These are phyloP conservation scores for Rhinocladiella similis DNA, from an alignment of 2,329 filamentous ascomycete species.

Conservation along the genomic window DNA sequence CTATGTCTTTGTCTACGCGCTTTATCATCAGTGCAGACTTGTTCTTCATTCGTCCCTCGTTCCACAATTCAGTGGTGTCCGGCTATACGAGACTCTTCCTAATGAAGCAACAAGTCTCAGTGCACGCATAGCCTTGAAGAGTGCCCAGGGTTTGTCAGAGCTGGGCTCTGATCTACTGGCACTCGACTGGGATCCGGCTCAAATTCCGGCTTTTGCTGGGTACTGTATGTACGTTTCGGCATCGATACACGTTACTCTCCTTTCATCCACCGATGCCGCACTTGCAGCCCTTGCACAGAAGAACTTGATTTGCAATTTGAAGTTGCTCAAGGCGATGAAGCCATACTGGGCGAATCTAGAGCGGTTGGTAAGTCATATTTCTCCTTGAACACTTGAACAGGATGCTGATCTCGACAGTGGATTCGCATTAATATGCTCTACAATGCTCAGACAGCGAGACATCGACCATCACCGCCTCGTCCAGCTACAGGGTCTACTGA, in stretches of 20 bases:
- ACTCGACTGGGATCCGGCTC: conserved; percentile 12
- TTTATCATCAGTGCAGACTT: conserved; percentile 16
- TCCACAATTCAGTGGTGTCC: conserved; percentile 13
- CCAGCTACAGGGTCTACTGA: no score
- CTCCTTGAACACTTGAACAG: not conserved
- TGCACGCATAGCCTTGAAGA: conserved; percentile 13
- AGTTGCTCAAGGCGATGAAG: conserved; percentile 12
- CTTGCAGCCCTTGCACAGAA: conserved; percentile 4
- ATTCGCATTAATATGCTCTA: conserved; percentile 13
- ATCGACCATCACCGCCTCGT: no score
- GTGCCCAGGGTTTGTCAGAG: conserved; percentile 8
- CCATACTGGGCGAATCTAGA: conserved; percentile 14
- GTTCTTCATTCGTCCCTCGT: conserved; percentile 16
- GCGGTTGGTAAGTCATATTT: conserved; percentile 7
- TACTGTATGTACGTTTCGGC: conserved; percentile 18
- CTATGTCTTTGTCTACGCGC: conserved; percentile 9
- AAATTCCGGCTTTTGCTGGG: conserved; percentile 13
- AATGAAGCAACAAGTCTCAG: conserved; percentile 9
- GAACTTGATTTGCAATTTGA: conserved; percentile 11
- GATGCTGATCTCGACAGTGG: no score
- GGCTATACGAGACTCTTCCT: conserved; percentile 1
- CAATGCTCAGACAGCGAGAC: not conserved
- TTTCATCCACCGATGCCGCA: conserved; percentile 6
- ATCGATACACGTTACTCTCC: conserved; percentile 10
- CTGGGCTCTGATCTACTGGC: conserved; percentile 12